These are phyloP conservation scores for Pythium utonaiense DNA, from an alignment of 352 stramenopile genomes.

Conservation along the genomic window DNA sequence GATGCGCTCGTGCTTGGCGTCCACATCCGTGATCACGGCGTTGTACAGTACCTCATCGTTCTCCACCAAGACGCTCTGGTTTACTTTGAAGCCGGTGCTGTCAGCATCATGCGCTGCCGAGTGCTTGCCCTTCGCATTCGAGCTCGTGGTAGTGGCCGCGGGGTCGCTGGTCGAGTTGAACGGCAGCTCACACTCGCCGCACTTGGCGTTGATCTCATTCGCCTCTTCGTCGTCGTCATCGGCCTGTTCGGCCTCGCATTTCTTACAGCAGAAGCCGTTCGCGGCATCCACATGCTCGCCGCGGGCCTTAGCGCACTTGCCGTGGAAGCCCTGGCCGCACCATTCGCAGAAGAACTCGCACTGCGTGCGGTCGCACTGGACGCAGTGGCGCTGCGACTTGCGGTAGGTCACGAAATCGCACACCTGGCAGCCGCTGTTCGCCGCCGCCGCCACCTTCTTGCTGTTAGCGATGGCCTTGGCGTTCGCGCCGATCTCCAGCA, in stretches of 20 bases:
- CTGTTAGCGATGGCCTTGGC: conserved; percentile 42
- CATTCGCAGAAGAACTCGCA: conserved; percentile 85
- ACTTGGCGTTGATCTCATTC: conserved; percentile 61
- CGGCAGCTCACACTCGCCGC: conserved; percentile 54
- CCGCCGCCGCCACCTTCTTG: conserved; percentile 33
- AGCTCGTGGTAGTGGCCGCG: conserved; percentile 10
- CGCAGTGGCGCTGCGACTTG: conserved; percentile 61
- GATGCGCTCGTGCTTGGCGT: conserved; percentile 61
- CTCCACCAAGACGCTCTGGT: conserved; percentile 81
- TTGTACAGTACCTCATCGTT: conserved; percentile 88
- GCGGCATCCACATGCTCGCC: conserved; percentile 49
- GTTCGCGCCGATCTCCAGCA: conserved; percentile 32
- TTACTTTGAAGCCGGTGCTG: conserved; percentile 61
- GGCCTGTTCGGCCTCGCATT: conserved; percentile 66
- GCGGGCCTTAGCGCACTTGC: conserved; percentile 50
- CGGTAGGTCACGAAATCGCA: conserved; percentile 78
- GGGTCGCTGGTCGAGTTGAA: conserved; percentile 35
- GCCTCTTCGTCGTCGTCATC: conserved; percentile 46
- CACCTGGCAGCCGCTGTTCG: conserved; percentile 63
- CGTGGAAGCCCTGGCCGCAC: conserved; percentile 80
- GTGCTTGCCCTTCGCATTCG: conserved; percentile 11
- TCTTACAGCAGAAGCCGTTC: conserved; percentile 72
- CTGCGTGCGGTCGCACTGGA: conserved; percentile 49
- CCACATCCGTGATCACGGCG: conserved; percentile 79
- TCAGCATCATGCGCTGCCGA: conserved; percentile 17